phyloP scores from a whole-genome alignment of 768 basidiomycete species.

The Boletus coccyginus region DNA sequence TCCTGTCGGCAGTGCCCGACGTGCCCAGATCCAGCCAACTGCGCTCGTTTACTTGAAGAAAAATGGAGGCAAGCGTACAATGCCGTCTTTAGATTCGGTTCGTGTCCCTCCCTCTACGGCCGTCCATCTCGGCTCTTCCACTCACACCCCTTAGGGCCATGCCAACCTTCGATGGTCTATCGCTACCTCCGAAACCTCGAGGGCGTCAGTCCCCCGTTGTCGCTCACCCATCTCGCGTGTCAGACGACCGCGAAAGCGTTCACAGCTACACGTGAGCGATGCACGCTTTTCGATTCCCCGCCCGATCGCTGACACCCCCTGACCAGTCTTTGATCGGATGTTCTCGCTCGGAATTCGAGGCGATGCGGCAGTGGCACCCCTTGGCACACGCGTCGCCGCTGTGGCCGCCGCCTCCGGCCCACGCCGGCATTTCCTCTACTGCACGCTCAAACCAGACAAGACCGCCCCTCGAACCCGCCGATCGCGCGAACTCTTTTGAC shows the following conservation, averaged over 20 bases:
- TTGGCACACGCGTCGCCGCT: slow-evolving; percentile 62
- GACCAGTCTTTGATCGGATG: slow-evolving; percentile 85
- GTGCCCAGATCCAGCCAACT: slow-evolving; percentile 76
- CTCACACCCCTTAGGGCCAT: slow-evolving; percentile 51
- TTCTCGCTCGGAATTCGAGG: slow-evolving; percentile 80
- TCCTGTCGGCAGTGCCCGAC: slow-evolving; percentile 58
- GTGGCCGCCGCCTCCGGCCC: slow-evolving; percentile 70
- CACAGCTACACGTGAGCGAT: slow-evolving; percentile 68
- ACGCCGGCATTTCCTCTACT: slow-evolving; percentile 82
- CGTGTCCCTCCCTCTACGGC: neutral
- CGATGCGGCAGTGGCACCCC: slow-evolving; percentile 57
- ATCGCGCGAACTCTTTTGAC: slow-evolving; percentile 35
- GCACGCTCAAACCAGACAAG: slow-evolving; percentile 65
- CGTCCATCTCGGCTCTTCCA: neutral
- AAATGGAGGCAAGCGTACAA: slow-evolving; percentile 91
- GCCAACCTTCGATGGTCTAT: slow-evolving; percentile 89
- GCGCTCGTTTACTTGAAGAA: slow-evolving; percentile 85
- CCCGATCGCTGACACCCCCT: neutral
- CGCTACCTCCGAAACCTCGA: slow-evolving; percentile 90
- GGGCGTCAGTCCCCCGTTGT: slow-evolving; percentile 84
- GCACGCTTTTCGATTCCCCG: neutral
- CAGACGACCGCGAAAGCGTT: slow-evolving; percentile 90
- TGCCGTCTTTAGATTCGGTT: slow-evolving; percentile 83
- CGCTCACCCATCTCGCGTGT: slow-evolving; percentile 82
- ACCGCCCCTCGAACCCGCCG: slow-evolving; percentile 42